Conservation (phyloP, 768 basidiomycete species). For the Mycena galopus region DNA sequence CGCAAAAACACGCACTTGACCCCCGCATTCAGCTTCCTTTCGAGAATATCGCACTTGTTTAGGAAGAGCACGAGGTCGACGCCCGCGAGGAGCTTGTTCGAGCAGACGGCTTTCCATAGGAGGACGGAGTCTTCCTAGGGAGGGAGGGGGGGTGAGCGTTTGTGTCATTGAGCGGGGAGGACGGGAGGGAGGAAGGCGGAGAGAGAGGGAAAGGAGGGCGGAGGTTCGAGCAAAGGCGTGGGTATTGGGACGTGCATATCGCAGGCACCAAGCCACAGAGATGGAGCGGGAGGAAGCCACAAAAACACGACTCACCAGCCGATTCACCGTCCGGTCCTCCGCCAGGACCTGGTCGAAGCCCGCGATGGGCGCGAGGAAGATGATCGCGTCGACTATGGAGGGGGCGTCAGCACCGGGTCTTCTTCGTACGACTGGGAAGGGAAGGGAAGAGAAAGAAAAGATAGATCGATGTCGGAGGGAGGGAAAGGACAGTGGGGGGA, state of each 20-base stretch:
- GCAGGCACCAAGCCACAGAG: no score
- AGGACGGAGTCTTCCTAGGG: slow-evolving; percentile 85
- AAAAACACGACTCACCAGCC: slow-evolving; percentile 55
- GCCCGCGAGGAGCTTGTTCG: slow-evolving; percentile 82
- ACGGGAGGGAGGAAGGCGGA: background rate
- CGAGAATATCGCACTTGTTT: slow-evolving; percentile 90
- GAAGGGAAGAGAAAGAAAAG: no score
- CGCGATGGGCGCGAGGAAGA: slow-evolving; percentile 83
- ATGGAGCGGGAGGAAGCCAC: background rate
- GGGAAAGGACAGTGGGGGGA: no score
- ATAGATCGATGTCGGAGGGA: no score
- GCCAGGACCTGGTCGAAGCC: slow-evolving; percentile 80
- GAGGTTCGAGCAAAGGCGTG: no score
- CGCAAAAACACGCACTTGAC: slow-evolving; percentile 51
- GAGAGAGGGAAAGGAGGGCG: background rate
- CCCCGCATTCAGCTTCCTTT: slow-evolving; percentile 74
- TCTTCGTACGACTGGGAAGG: no score
- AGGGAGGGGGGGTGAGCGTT: background rate
- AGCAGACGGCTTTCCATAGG: slow-evolving; percentile 90
- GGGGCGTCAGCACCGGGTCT: background rate
- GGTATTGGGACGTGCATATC: no score
- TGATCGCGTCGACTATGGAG: slow-evolving; percentile 73
- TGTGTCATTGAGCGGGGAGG: background rate
- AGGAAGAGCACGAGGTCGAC: slow-evolving; percentile 89
- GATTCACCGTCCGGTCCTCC: slow-evolving; percentile 73